Base-by-base conservation (phyloP, 1,139 yeast genomes). In the Lodderomyces parapsilosis region DNA sequence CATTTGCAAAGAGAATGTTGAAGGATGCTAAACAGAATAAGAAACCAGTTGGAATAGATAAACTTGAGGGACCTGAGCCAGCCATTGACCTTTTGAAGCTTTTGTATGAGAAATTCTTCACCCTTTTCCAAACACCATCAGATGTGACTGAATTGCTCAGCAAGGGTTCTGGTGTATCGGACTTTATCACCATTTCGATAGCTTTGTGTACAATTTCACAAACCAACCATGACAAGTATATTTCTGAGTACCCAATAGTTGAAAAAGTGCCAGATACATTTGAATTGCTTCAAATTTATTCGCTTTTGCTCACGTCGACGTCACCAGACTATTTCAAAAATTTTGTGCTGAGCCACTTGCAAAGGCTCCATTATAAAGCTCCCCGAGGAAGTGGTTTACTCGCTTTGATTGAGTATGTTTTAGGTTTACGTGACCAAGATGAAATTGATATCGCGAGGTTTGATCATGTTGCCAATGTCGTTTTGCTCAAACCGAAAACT, bases 371-470 rank as follows among this genome's bases (percentile, higher is more conserved):
- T 2, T 60, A 78, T 20, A 60, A 71, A 39, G 75, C 94, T 11
- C 65, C 75, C 1, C 63, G 66, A 13, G 47, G 50, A 0, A 83
- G 86, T 55, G 97, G 97, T 0, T 76, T 91, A 1, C 63, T 77
- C 28, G 72, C 89, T 1, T 63, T 91, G 41, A 73, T 90, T 28
- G 98, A 93, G 60, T 82, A 86, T 51, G 74, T 86, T 0, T 70
- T 88, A 13, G 96, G 96, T 0, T 66, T 86, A 31, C 67, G 96
- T 48, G 95, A 88, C 36, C 74, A 75, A 44, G 94, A 85, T 42
- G 82, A 83, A 23, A 66, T 89, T 6, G 81, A 82, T 47, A 61
- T 81, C 18, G 81, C 80, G 32, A 85, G 81, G 52, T 71, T 88
- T 42, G 81, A 81, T 20, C 77, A 82, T 47, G 85, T 87, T 1